A percentile compares a stretch with the other conserved stretches of the same genome.
phyloP scores from a whole-genome alignment of 2,329 filamentous ascomycete genomes.

The Chrysosporium queenslandicum region DNA sequence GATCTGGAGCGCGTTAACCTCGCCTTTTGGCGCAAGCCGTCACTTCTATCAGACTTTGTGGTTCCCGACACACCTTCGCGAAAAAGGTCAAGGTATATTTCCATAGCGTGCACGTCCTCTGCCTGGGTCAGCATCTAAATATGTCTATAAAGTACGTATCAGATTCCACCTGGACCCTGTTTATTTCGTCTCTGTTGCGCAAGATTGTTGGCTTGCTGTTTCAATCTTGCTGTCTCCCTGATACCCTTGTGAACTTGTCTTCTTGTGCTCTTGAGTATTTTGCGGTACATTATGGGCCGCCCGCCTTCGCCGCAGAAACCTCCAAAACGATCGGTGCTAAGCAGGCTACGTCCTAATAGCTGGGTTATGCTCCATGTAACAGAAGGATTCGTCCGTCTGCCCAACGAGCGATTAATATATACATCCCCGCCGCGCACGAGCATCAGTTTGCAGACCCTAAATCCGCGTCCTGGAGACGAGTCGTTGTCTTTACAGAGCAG shows the following conservation, averaged over 20 bases:
- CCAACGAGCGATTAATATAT: constrained; percentile 71
- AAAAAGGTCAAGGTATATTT: background rate
- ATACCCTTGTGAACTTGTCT: background rate
- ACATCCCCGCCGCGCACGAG: constrained; percentile 69
- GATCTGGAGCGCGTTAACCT: constrained; percentile 6
- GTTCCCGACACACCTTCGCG: background rate
- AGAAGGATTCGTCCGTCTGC: constrained; percentile 69
- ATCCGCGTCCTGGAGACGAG: constrained; percentile 53
- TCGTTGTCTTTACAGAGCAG: constrained; percentile 62
- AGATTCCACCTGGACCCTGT: background rate
- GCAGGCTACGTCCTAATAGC: constrained; percentile 35
- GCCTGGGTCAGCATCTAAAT: background rate
- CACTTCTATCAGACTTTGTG: background rate
- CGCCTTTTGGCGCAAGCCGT: constrained; percentile 6
- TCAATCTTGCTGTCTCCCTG: background rate
- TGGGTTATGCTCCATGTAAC: constrained; percentile 85
- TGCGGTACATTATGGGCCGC: background rate
- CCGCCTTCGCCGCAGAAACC: constrained; percentile 5
- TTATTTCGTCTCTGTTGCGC: background rate
- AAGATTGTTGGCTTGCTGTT: background rate
- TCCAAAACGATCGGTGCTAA: constrained; percentile 17
- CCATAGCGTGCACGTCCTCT: background rate
- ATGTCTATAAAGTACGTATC: constrained; percentile 37
- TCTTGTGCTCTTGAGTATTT: background rate
- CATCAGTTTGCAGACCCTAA: constrained; percentile 62